Percentiles rank a stretch among this genome's conserved stretches.
Evolutionary conservation across 345 rosid species (phyloP).

Genomic region (Dipteronia sinensis): DNA sequence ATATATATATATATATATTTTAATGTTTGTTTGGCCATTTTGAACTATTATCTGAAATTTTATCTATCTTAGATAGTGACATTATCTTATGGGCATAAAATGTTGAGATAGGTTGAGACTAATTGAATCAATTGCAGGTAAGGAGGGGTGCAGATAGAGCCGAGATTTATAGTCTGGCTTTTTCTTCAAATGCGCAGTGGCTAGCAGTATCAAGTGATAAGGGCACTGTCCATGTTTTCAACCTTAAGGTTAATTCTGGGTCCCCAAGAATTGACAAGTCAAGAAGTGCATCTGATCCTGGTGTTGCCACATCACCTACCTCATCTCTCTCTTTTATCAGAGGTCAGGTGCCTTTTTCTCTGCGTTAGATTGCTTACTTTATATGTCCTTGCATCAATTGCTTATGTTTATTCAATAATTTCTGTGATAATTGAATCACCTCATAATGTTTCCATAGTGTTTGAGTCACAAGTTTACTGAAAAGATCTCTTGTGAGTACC

Average conservation of each 20-base stretch:
- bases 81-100: neutral
- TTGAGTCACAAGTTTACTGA: neutral
- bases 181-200: conserved; percentile 86
- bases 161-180: conserved; percentile 92
- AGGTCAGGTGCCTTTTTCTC: conserved; percentile 44
- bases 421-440: neutral
- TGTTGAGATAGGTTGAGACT: neutral
- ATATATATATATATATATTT: too few relatives aligned
- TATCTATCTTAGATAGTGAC: neutral
- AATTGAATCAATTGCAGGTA: conserved; percentile 47
- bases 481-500: neutral
- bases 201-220: conserved; percentile 97
- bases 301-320: conserved; percentile 38
- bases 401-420: neutral
- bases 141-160: conserved; percentile 99
- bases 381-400: neutral
- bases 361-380: neutral
- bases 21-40: neutral
- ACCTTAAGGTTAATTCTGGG: conserved; percentile 74
- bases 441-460: neutral
- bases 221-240: conserved; percentile 95
- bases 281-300: conserved; percentile 37
- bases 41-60: neutral
- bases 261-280: conserved; percentile 52
- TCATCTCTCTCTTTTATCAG: conserved; percentile 76